Percentiles rank a stretch among this genome's conserved stretches.
Evolutionary conservation across 169 alveolate species (phyloP).

Genomic region (Cryptosporidium sp.): DNA sequence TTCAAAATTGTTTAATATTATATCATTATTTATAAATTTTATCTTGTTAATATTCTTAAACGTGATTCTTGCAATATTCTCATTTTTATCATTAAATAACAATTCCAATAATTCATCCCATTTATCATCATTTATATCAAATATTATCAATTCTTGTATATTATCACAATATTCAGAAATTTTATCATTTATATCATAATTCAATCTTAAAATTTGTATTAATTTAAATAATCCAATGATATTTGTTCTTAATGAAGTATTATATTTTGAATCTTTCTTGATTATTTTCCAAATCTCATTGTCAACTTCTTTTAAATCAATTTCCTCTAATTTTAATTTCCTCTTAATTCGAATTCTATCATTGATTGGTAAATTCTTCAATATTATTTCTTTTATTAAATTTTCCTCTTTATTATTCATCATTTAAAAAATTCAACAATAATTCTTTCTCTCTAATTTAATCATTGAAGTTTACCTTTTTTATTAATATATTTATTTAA

Average conservation of each 20-base stretch:
- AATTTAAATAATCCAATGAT: neutral
- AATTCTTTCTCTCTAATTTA: neutral
- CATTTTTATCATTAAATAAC: neutral
- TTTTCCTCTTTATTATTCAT: neutral
- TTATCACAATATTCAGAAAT: neutral
- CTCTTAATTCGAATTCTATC: neutral
- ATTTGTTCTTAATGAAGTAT: neutral
- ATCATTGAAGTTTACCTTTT: too few species aligned
- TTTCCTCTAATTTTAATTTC: neutral
- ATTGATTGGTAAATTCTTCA: neutral
- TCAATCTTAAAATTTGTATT: neutral
- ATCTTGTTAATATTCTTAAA: conserved; percentile 6
- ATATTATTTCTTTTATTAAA: neutral
- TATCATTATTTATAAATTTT: conserved; percentile 9
- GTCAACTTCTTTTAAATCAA: neutral
- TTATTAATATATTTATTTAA: too few species aligned
- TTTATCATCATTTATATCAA: neutral
- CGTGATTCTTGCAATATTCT: neutral
- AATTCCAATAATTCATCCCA: neutral
- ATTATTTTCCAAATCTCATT: neutral
- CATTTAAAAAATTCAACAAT: neutral
- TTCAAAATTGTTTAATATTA: neutral
- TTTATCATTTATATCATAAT: neutral
- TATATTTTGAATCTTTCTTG: neutral
- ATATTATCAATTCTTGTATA: conserved; percentile 8